Percentiles rank a stretch among this genome's conserved stretches.
phyloP scores from a whole-genome alignment of 495 filamentous ascomycete species.

The Tuber microsphaerosporum region DNA sequence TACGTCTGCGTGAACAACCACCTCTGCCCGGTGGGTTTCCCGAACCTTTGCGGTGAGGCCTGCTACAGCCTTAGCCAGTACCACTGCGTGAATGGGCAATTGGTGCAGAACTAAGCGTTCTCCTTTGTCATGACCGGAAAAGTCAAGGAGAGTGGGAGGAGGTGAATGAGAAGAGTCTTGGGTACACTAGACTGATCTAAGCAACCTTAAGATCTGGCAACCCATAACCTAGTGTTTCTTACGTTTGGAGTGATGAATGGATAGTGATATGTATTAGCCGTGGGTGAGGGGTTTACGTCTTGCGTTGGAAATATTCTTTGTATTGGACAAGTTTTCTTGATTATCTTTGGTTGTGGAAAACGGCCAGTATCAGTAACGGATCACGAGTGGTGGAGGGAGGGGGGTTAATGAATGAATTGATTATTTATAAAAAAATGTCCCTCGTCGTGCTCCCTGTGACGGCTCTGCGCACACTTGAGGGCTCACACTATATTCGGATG shows the following conservation, averaged over 20 bases:
- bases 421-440: no score
- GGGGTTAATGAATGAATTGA: no score
- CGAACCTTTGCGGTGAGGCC: constrained; percentile 30
- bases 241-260: background rate
- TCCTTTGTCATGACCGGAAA: background rate
- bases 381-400: no score
- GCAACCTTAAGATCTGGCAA: background rate
- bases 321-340: constrained; percentile 11
- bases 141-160: background rate
- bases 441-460: no score
- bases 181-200: constrained; percentile 1
- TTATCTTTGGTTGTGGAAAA: constrained; percentile 1
- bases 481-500: no score
- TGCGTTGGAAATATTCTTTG: constrained; percentile 15
- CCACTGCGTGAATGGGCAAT: constrained; percentile 23
- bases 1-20: constrained; percentile 35
- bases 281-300: background rate
- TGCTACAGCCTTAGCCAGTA: constrained; percentile 36
- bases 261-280: background rate
- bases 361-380: no score
- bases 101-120: constrained; percentile 23
- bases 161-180: background rate
- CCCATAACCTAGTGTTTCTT: background rate
- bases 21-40: constrained; percentile 30
- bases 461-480: no score